Evolutionary conservation across 202 grass and related monocot species (phyloP), one percentile per base, ranked within the genome.

Genomic region (Panicum hallii): DNA sequence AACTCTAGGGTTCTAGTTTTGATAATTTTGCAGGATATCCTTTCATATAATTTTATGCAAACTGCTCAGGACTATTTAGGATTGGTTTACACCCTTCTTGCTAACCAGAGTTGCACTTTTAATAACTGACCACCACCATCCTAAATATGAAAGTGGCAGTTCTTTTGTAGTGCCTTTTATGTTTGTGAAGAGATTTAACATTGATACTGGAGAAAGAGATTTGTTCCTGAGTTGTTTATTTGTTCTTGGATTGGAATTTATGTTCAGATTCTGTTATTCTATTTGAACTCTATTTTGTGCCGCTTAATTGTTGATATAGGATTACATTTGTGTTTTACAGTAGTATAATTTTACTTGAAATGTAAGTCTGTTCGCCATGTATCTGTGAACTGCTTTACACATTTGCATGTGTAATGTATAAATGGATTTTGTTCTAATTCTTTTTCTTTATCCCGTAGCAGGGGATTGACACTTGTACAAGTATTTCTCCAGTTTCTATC

Each of bases 381-480:
- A 80, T 63, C 30, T 23, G 23, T 55, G 74, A 45, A 49, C 20
- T 86, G 7, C 50, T 72, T 79, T 42, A 43, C 23, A 7, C 44
- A 20, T 62, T 61, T 76, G 10, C 80, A 49, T 86, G 61, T 76
- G 40, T 63, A 77, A 9, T 69, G 15, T 84, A 47, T 52, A 54
- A 70, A 70, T 80, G 9, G 32, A 71, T 76, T 80, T 80, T n/a
- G 62, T 81, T 26, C 34, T 76, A 38, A 72, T 84, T 82, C 11
- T 36, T 42, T 70, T 80, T 82, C 30, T 87, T 36, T 84, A 69
- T 86, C 23, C 50, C 74, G 73, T 84, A 81, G 65, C 90, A 92
- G 93, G 76, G 45, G 84, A 70, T 38, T 79, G 78, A 63, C 53
- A 76, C 88, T 58, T 70, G 82, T 41, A 84, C 4, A n/a, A 64